These are phyloP conservation scores for Penicillium cinerascens DNA, from an alignment of 495 filamentous ascomycete species.

Conservation along the genomic window DNA sequence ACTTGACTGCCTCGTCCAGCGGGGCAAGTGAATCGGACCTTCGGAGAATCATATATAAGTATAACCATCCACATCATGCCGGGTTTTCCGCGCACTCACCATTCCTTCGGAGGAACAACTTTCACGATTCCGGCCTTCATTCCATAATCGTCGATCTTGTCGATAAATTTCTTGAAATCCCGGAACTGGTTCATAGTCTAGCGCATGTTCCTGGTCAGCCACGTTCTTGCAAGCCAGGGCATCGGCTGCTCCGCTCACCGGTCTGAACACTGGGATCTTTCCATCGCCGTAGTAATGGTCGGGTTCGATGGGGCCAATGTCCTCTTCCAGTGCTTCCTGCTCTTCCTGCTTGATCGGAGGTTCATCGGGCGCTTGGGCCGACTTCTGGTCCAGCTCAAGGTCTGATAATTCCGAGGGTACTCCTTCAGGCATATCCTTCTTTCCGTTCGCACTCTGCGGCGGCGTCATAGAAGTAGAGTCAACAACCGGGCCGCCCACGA, in stretches of 20 bases:
- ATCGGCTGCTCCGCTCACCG: slow-evolving; percentile 51
- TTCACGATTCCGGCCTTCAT: slow-evolving; percentile 98
- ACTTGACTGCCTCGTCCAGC: slow-evolving; percentile 83
- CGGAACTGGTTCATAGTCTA: slow-evolving; percentile 89
- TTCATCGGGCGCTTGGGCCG: slow-evolving; percentile 21
- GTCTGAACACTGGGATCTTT: slow-evolving; percentile 90
- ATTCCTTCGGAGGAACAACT: slow-evolving; percentile 90
- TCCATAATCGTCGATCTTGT: slow-evolving; percentile 86
- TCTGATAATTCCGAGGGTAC: slow-evolving; percentile 45
- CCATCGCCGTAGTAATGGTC: slow-evolving; percentile 84
- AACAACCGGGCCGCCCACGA: slow-evolving; percentile 24
- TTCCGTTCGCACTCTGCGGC: slow-evolving; percentile 44
- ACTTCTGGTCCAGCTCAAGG: slow-evolving; percentile 41
- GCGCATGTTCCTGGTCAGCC: slow-evolving; percentile 11
- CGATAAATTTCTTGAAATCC: slow-evolving; percentile 84
- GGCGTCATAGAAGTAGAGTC: slow-evolving; percentile 43
- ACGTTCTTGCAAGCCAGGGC: neutral
- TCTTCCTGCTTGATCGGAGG: slow-evolving; percentile 25
- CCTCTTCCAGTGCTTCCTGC: slow-evolving; percentile 46
- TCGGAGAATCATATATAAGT: slow-evolving; percentile 9
- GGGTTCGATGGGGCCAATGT: slow-evolving; percentile 59
- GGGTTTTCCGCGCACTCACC: slow-evolving; percentile 52
- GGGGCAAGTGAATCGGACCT: slow-evolving; percentile 70
- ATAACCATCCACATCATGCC: neutral
- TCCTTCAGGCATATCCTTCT: slow-evolving; percentile 42